phyloP scores from a whole-genome alignment of 2,329 filamentous ascomycete genomes.

The Fusarium chaquense region DNA sequence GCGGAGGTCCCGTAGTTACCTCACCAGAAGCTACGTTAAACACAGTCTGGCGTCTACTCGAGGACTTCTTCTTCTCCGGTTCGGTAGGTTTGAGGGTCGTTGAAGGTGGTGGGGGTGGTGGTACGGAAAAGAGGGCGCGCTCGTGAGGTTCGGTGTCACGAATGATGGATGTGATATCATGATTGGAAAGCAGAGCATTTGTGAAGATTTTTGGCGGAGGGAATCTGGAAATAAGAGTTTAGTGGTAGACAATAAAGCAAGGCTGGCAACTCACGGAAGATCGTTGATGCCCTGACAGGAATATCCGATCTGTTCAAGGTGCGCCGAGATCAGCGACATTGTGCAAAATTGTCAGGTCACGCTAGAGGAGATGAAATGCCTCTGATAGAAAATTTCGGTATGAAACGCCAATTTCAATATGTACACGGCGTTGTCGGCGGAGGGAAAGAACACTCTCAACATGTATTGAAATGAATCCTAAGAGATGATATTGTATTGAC shows the following conservation, averaged over 20 bases:
- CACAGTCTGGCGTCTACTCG: constrained; percentile 69
- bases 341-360: constrained; percentile 27
- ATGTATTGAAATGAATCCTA: neutral
- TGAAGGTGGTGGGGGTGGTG: constrained; percentile 71
- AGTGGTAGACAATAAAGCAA: neutral
- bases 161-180: constrained; percentile 94
- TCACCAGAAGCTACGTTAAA: constrained; percentile 74
- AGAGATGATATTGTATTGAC: constrained; percentile 23
- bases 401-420: neutral
- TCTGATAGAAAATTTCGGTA: neutral
- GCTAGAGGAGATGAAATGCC: neutral
- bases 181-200: constrained; percentile 86
- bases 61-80: constrained; percentile 53
- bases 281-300: constrained; percentile 82
- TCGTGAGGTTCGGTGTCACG: constrained; percentile 96
- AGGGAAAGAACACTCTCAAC: neutral
- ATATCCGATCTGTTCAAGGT: constrained; percentile 81
- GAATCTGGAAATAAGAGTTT: constrained; percentile 68
- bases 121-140: constrained; percentile 92
- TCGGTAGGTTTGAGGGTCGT: constrained; percentile 54
- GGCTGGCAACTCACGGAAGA: constrained; percentile 69
- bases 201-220: constrained; percentile 94
- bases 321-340: constrained; percentile 77
- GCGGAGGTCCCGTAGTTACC: constrained; percentile 67
- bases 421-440: neutral